phyloP scores from a whole-genome alignment of 305 asterid species.

The Solanum chacoense region DNA sequence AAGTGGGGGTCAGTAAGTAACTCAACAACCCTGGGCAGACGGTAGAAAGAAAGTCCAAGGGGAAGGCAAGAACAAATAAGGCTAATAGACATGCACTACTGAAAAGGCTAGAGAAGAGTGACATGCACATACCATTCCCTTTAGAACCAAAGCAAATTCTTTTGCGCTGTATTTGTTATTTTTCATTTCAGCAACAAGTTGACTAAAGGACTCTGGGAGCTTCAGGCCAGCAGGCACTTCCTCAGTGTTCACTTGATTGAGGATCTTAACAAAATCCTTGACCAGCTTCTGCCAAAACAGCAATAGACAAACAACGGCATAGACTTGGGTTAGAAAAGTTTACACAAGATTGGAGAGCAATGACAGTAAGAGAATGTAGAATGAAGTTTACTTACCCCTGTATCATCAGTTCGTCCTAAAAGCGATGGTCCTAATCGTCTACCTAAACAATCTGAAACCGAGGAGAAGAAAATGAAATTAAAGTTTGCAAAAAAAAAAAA shows the following conservation, averaged over 20 bases:
- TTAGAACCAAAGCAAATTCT: constrained; percentile 82
- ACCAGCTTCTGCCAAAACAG: constrained; percentile 59
- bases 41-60: neutral
- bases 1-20: neutral
- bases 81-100: neutral
- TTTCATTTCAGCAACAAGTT: constrained; percentile 87
- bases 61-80: neutral
- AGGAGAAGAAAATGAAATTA: constrained; percentile 7
- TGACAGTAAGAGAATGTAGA: neutral
- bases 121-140: constrained; percentile 71
- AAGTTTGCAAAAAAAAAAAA: neutral
- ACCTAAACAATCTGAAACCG: constrained; percentile 81
- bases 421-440: constrained; percentile 93
- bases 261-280: constrained; percentile 77
- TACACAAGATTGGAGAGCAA: neutral
- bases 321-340: constrained; percentile 3
- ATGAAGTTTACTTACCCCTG: constrained; percentile 53
- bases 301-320: constrained; percentile 14
- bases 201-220: constrained; percentile 87
- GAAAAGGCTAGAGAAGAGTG: neutral
- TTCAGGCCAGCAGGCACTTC: constrained; percentile 76
- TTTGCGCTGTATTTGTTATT: constrained; percentile 62
- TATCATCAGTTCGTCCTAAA: constrained; percentile 83
- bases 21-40: neutral
- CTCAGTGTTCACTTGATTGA: constrained; percentile 82